Base-by-base conservation (phyloP, 257 asterid genomes). In the Marsdenia floribunda region DNA sequence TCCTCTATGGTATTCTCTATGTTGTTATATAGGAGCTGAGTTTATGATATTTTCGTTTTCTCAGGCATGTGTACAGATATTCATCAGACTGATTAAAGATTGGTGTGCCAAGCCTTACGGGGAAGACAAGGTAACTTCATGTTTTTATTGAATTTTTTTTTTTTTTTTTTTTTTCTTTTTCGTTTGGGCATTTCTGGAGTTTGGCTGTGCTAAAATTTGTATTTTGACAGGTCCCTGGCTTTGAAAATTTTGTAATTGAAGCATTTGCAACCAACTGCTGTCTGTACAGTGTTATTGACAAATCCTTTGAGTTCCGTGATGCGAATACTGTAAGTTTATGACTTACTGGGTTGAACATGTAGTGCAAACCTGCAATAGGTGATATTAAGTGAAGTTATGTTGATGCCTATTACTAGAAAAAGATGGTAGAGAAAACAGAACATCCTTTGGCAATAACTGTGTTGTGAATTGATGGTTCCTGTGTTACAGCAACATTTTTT, bases 61-160 rank as follows among this genome's bases (percentile, higher is more conserved):
- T 66, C 91, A 95, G 99, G 87, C 90, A 58, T 93, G 96, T 76
- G 96, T 95, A 69, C 99, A 95, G 80, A 90, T 95, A 72, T 87
- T 95, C 82, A 77, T 88, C 71, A 83, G 96, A 90, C 86, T 95
- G 70, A 95, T 95, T 79, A 92, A 88, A 79, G 99, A 95, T 81
- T 95, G 99, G 99, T 86, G 93, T 79, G 54, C 82, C 40, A 88
- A 82, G 73, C 88, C 87, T 21, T 73, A 80, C 77, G 96, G 88
- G 50, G 85, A 84, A 77, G 97, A 92, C 73, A 86, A 82, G 99
- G 99, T 95, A 83, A 70, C 50, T 46, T 71, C 47, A 59, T 68
- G 60, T 69, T 57, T 13, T 69, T 69, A 71, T 22, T 37, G 47
- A 11, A 0, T 37, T 33, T 15, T 38, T 13, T 5, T 24, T 1